Conservation (phyloP, 495 filamentous ascomycete species). For the Xylona heveae region DNA sequence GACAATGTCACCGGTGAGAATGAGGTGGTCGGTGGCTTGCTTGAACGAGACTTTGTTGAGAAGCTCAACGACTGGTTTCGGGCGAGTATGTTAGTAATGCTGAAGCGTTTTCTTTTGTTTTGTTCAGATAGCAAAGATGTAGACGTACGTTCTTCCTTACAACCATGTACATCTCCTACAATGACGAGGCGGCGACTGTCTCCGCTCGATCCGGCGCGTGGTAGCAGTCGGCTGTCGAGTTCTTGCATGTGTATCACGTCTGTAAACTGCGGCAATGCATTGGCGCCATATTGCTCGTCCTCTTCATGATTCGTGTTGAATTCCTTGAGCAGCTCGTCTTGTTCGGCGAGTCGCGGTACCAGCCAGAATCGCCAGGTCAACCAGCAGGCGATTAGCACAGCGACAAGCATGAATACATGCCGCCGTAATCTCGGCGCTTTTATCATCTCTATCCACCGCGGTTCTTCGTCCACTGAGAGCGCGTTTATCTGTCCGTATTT, state of each 20-base stretch:
- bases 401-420: constrained; percentile 22
- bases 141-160: constrained; percentile 1
- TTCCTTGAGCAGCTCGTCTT: constrained; percentile 18
- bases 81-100: too few relatives aligned
- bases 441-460: constrained; percentile 13
- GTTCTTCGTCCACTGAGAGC: not conserved
- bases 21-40: constrained; percentile 43
- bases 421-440: constrained; percentile 26
- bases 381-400: constrained; percentile 17
- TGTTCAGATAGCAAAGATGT: not conserved
- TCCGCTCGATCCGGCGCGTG: constrained; percentile 6
- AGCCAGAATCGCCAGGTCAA: constrained; percentile 20
- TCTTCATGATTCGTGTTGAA: constrained; percentile 10
- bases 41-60: constrained; percentile 48
- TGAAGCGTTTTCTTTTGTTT: too few relatives aligned
- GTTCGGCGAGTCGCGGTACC: constrained; percentile 21
- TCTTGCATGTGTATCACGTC: constrained; percentile 25
- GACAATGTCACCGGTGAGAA: constrained; percentile 69
- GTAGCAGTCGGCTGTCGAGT: constrained; percentile 19
- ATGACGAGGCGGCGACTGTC: constrained; percentile 5
- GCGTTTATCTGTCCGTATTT: constrained; percentile 7
- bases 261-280: constrained; percentile 23
- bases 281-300: constrained; percentile 26
- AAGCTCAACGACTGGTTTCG: constrained; percentile 15
- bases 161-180: constrained; percentile 7